A percentile compares a stretch with the other conserved stretches of the same genome.
These are phyloP conservation scores for Trypanosoma rangeli DNA, from an alignment of 208 protist genomes.

Conservation along the genomic window DNA sequence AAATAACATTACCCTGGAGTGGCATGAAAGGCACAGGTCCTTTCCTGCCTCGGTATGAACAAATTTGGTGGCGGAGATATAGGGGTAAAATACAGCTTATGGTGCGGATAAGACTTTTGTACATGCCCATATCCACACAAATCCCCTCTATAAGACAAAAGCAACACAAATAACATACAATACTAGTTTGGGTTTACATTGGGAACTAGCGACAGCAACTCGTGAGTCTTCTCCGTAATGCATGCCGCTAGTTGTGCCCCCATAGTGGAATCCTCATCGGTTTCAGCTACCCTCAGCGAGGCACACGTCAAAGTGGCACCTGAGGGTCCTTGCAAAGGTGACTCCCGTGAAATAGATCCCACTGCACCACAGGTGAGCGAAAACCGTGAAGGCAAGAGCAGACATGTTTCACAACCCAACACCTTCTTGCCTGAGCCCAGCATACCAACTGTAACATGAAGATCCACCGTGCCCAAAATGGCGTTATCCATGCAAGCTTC, in stretches of 20 bases:
- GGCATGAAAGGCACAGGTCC: too few relatives aligned
- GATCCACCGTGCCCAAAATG: conserved; percentile 22
- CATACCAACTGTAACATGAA: conserved; percentile 15
- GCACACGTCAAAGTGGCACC: neutral
- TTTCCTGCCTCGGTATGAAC: too few relatives aligned
- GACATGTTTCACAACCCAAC: conserved; percentile 14
- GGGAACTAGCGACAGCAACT: conserved; percentile 9
- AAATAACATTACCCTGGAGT: too few relatives aligned
- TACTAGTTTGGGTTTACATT: conserved; percentile 5
- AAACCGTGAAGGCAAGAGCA: conserved; percentile 23
- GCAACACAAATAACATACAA: conserved; percentile 1
- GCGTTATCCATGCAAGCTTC: neutral
- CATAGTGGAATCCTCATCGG: neutral
- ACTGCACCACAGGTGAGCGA: conserved; percentile 6
- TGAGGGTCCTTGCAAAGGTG: conserved; percentile 9
- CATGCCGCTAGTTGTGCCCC: conserved; percentile 6
- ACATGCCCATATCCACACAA: conserved; percentile 1
- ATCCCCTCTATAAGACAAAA: neutral
- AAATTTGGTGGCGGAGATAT: neutral
- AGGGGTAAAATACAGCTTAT: neutral
- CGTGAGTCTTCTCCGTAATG: conserved; percentile 3
- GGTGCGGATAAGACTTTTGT: neutral
- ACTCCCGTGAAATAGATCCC: neutral
- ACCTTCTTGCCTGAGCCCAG: conserved; percentile 8
- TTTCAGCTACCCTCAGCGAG: neutral